phyloP scores from a whole-genome alignment of 2,329 filamentous ascomycete species.

The Colletotrichum sp. region DNA sequence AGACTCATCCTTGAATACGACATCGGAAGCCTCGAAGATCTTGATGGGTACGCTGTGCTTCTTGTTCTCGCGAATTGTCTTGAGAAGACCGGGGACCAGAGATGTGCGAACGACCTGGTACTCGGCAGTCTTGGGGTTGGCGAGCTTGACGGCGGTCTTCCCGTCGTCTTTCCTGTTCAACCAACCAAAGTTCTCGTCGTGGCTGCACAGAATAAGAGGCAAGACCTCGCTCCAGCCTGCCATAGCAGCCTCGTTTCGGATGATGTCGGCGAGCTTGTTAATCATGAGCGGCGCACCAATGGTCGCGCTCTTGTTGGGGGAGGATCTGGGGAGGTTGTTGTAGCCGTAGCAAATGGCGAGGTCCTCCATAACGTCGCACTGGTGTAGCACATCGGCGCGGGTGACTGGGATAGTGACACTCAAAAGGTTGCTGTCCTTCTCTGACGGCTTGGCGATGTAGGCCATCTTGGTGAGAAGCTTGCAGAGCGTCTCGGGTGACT shows the following conservation, averaged over 20 bases:
- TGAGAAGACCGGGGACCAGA: slow-evolving; percentile 84
- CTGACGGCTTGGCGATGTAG: slow-evolving; percentile 78
- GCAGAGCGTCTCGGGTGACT: slow-evolving; percentile 77
- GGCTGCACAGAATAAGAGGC: slow-evolving; percentile 94
- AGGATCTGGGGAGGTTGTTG: slow-evolving; percentile 89
- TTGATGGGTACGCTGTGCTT: slow-evolving; percentile 86
- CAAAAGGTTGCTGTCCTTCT: slow-evolving; percentile 70
- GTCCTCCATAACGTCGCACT: slow-evolving; percentile 99
- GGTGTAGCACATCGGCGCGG: slow-evolving; percentile 91
- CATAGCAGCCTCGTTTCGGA: slow-evolving; percentile 88
- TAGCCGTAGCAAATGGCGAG: slow-evolving; percentile 96
- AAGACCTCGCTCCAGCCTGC: slow-evolving; percentile 96
- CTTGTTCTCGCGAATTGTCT: slow-evolving; percentile 94
- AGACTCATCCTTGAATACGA: slow-evolving; percentile 85
- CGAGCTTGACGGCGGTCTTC: slow-evolving; percentile 79
- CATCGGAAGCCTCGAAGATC: slow-evolving; percentile 90
- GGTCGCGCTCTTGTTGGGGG: slow-evolving; percentile 84
- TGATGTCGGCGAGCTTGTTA: slow-evolving; percentile 94
- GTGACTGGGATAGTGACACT: slow-evolving; percentile 87
- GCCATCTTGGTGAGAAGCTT: slow-evolving; percentile 88
- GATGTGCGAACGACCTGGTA: slow-evolving; percentile 93
- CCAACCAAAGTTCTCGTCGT: slow-evolving; percentile 98
- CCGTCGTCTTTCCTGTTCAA: slow-evolving; percentile 90
- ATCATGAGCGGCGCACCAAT: slow-evolving; percentile 86
- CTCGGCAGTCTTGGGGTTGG: slow-evolving; percentile 91